Evolutionary conservation across 2,329 filamentous ascomycete genomes (phyloP).

Genomic region (Colletotrichum sp.): DNA sequence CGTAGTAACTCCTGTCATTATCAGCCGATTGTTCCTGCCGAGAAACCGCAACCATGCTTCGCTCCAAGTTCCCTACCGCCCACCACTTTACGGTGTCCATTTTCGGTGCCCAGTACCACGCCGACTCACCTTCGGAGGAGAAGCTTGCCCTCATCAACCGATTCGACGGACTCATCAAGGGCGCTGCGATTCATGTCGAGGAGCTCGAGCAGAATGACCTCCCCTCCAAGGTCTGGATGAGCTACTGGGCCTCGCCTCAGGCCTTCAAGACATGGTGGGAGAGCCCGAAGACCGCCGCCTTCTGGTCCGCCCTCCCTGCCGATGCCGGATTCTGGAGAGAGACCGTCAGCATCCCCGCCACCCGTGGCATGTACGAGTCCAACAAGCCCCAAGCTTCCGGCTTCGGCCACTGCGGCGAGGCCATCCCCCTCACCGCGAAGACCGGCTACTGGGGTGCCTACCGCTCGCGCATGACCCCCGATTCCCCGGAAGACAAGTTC

Average conservation of each 20-base stretch:
- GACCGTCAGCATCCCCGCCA: conserved; percentile 14
- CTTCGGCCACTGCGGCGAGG: conserved; percentile 15
- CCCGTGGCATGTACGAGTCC: conserved; percentile 10
- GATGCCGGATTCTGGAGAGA: conserved; percentile 15
- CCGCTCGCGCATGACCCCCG: conserved; percentile 15
- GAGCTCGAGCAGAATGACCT: conserved; percentile 19
- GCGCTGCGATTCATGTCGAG: conserved; percentile 12
- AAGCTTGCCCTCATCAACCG: conserved; percentile 10
- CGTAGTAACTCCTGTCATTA: not conserved
- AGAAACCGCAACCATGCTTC: conserved; percentile 2
- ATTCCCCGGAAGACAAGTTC: conserved; percentile 7
- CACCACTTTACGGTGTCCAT: conserved; percentile 18
- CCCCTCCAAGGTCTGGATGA: conserved; percentile 18
- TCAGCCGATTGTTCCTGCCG: not conserved
- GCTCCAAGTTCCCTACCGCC: conserved; percentile 14
- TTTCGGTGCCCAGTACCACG: conserved; percentile 16
- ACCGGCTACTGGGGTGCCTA: conserved; percentile 19
- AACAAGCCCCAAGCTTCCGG: conserved; percentile 6
- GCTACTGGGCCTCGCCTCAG: conserved; percentile 14
- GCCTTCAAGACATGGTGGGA: conserved; percentile 16
- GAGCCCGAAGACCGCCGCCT: not conserved
- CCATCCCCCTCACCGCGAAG: conserved; percentile 11
- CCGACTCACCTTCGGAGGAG: conserved; percentile 2
- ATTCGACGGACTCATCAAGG: conserved; percentile 10
- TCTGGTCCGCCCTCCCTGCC: not conserved